Base-by-base conservation (phyloP, 2,329 filamentous ascomycete genomes). In the Beauveria medogensis region DNA sequence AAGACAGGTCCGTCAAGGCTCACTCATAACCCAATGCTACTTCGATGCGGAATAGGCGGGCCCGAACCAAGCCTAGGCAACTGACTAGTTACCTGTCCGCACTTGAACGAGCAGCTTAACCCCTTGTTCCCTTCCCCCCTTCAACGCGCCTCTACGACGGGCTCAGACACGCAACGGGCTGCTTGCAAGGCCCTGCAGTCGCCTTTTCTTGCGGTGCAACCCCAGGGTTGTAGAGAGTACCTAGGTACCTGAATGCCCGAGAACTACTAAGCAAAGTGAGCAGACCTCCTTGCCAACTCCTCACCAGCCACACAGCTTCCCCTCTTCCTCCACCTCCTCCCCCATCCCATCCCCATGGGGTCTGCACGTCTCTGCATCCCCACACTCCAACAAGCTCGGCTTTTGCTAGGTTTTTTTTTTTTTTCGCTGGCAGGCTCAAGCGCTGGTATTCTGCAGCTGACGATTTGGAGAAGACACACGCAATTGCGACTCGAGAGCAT, bases 11-110 rank as follows among this genome's bases (percentile, higher is more conserved):
- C 12, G 34, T 8, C 24, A n/a, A 16, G 14, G n/a, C 54, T 47
- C 43, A 44, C n/a, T 30, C 54, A 34, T 26, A 46, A 46, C 24
- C 53, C 24, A 30, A 24, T 40, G 34, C 65, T 73, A 73, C 72
- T 74, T 70, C 71, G 73, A 74, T 75, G 73, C 73, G 73, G 73
- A 74, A 73, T 66, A 41, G 53, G 40, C 53, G 40, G 68, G 66
- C 66, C 67, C 64, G 65, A 67, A 37, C 34, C 22, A 24, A 43
- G 63, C 62, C 63, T 62, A 64, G 61, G 26, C 10, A 30, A 40
- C 55, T 10, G 28, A 43, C 43, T 44, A 48, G 16, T 26, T 30
- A 9, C 24, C n/a, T 52, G 22, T n/a, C 10, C 18, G 2, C 22
- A 34, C 3, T 4, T 30, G 24, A 16, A 16, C 51, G 3, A 37